Evolutionary conservation across 2,329 filamentous ascomycete genomes (phyloP).

Genomic region (Alternaria conjuncta): DNA sequence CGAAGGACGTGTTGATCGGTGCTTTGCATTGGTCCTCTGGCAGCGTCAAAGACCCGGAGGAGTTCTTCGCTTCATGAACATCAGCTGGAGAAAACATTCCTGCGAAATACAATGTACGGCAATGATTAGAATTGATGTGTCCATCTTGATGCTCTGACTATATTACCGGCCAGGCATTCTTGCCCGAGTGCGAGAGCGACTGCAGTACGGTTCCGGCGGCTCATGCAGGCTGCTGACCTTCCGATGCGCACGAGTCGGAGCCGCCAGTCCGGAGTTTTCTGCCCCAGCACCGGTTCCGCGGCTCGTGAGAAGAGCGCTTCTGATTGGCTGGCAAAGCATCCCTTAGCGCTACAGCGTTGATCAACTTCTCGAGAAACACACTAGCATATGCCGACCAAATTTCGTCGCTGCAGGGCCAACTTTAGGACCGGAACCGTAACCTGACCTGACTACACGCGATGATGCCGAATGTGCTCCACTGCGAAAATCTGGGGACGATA

Average conservation of each 20-base stretch:
- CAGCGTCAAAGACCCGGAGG: background rate
- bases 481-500: slow-evolving; percentile 75
- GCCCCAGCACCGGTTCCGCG: slow-evolving; percentile 1
- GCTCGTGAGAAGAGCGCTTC: background rate
- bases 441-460: slow-evolving; percentile 30
- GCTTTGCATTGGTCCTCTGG: rapidly evolving
- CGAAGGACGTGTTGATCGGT: background rate
- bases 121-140: background rate
- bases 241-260: background rate
- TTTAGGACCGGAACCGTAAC: background rate
- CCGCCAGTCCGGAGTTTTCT: background rate
- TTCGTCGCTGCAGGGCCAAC: background rate
- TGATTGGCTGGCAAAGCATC: background rate
- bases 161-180: background rate
- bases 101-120: background rate
- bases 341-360: background rate
- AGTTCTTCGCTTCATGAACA: background rate
- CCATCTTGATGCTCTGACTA: background rate
- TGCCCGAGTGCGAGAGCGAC: background rate
- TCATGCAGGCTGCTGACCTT: background rate
- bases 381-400: background rate
- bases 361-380: background rate
- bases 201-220: slow-evolving; percentile 4
- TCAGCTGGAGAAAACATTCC: background rate
- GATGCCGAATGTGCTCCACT: slow-evolving; percentile 58